Base-by-base conservation (phyloP, 2,329 filamentous ascomycete species). In the Amphichorda felina region DNA sequence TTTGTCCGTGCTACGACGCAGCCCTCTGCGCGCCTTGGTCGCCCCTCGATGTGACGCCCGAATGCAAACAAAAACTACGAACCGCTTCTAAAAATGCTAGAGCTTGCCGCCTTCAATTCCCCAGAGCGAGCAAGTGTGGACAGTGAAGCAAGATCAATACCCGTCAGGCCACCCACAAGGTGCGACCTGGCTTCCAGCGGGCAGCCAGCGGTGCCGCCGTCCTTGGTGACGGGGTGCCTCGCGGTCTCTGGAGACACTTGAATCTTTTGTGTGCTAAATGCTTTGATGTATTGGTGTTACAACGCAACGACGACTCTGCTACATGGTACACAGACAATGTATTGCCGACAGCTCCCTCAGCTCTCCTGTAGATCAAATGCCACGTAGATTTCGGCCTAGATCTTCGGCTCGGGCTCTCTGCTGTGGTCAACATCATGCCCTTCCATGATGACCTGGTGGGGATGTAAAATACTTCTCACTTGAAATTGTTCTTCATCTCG, bases 401-500 rank as follows among this genome's bases (percentile, higher is more conserved):
- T 54, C 42, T 57, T 58, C 4, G 54, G 40, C 31, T 51, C 48
- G 3, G 45, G 44, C 30, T 39, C 32, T 38, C 41, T 50, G 27
- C 8, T 10, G 21, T 14, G 13, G n/a, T n/a, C 5, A 33, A 25
- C 8, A 24, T n/a, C n/a, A 16, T 16, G 18, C 4, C 7, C 8
- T 7, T 8, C 10, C 17, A 33, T 14, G 10, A 15, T 4, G 18
- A n/a, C 7, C 7, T 6, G 19, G 8, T 16, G 22, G 11, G 11
- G 11, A 32, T 25, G 13, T 13, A 11, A n/a, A 30, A 32, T 19
- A 16, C 25, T 16, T 56, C 63, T 72, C 62, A 74, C 63, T 70
- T 71, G 57, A 75, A 75, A 56, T 67, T 73, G 53, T 93, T 88
- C 76, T 96, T 98, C 80, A 94, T 79, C 59, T 93, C 84, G 37